Evolutionary conservation across 192 early-diverging fungal species (phyloP).

Genomic region (Coemansia sp.): DNA sequence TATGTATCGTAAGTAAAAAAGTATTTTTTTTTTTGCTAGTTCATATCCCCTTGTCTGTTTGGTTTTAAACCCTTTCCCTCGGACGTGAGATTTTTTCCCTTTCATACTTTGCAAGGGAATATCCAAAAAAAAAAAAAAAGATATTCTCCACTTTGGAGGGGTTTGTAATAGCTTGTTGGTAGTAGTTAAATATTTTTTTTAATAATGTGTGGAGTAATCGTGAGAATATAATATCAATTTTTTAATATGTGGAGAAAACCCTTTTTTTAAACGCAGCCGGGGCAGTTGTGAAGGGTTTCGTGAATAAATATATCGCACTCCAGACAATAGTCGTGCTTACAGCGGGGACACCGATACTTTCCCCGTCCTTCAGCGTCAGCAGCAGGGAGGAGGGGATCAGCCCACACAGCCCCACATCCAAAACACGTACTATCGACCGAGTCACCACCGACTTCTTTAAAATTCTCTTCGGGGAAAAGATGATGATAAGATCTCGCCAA

Average conservation of each 20-base stretch:
- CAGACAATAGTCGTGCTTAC: slow-evolving; percentile 78
- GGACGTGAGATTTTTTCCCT: background rate
- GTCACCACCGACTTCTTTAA: slow-evolving; percentile 59
- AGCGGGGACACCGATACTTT: slow-evolving; percentile 75
- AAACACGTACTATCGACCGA: slow-evolving; percentile 39
- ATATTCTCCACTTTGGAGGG: no score
- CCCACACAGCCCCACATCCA: slow-evolving; percentile 47
- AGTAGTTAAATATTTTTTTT: background rate
- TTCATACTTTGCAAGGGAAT: background rate
- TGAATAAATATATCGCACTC: slow-evolving; percentile 96
- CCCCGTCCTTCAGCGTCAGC: slow-evolving; percentile 11
- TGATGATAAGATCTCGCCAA: slow-evolving; percentile 94
- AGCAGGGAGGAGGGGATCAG: slow-evolving; percentile 6
- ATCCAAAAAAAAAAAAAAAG: background rate
- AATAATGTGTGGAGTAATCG: background rate
- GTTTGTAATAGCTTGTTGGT: background rate
- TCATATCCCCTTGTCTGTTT: background rate
- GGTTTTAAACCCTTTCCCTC: slow-evolving; percentile 6
- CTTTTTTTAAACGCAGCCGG: slow-evolving; percentile 59
- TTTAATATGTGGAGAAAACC: background rate
- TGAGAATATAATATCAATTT: background rate
- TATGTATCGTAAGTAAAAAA: no score
- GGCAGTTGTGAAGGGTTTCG: slow-evolving; percentile 91
- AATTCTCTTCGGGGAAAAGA: slow-evolving; percentile 90
- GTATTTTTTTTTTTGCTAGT: background rate